A percentile compares a stretch with the other conserved stretches of the same genome.
Conservation (phyloP, 306 rosid species). For the Heteromeles arbutifolia region DNA sequence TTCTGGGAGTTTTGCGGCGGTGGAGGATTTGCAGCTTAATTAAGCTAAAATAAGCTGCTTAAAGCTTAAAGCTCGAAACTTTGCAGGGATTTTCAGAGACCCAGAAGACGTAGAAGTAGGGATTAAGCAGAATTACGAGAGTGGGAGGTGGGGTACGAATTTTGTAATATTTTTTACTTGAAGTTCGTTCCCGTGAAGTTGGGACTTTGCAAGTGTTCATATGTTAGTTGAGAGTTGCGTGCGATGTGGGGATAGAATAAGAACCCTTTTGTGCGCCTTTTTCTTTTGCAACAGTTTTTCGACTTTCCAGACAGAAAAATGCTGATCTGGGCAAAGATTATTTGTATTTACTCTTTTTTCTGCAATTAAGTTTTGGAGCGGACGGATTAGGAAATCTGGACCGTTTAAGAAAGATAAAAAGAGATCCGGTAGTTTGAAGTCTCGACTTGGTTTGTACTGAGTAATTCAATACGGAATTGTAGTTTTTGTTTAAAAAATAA, state of each 20-base stretch:
- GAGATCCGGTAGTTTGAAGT: rapidly evolving
- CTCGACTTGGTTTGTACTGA: no score
- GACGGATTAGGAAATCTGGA: no score
- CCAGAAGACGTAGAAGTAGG: neutral
- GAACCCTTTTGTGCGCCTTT: neutral
- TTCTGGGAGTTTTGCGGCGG: neutral
- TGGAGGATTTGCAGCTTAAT: neutral
- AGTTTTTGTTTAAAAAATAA: no score
- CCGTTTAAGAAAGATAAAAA: no score
- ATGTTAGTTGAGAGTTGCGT: slow-evolving; percentile 47
- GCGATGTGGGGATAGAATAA: slow-evolving; percentile 35
- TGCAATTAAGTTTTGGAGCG: no score
- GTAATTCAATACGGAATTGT: no score
- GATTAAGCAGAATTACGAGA: neutral
- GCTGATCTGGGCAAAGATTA: neutral
- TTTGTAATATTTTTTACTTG: neutral
- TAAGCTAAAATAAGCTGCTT: neutral
- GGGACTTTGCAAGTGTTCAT: slow-evolving; percentile 12
- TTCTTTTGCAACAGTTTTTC: neutral
- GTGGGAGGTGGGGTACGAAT: slow-evolving; percentile 5
- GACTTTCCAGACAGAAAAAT: neutral
- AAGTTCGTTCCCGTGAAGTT: slow-evolving; percentile 27
- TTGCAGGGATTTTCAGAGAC: neutral
- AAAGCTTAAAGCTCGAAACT: slow-evolving; percentile 8
- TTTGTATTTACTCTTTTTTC: no score